Base-by-base conservation (phyloP, 1,139 yeast genomes). In the Candida sp. region DNA sequence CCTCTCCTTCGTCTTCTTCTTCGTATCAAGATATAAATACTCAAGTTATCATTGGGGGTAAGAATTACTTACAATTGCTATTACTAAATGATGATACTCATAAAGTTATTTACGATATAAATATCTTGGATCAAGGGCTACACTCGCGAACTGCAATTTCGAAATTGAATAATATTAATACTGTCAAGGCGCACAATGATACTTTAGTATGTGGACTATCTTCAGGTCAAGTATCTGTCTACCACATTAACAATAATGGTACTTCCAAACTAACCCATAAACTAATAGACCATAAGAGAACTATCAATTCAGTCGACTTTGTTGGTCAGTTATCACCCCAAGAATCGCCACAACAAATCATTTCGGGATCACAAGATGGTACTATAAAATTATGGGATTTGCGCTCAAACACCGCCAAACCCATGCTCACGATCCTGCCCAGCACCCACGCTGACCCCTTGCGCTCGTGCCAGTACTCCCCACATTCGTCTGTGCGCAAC, bases 331-430 rank as follows among this genome's bases (percentile, higher is more conserved):
- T 35, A 5, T n/a, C n/a, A n/a, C n/a, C n/a, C n/a, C n/a, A n/a
- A n/a, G 73, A 75, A 4, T 77, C 77, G 38, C 78, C 85, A 1
- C 75, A 77, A 52, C 70, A 79, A 39, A 62, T 93, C 12, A 64
- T 89, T 2, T 85, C 96, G 1, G 99, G 96, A 0, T 86, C 96
- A 0, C 96, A 89, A 57, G 99, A 93, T 64, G 97, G 98, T 2
- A 73, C 84, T 19, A 82, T 91, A 45, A 84, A 88, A 51, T 63
- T 90, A 15, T 93, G 98, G 97, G 98, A 93, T 61, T 61, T 90
- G 45, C 75, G 97, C 39, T 70, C 77, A 37, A 36, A 52, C 19
- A 56, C 62, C 27, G 56, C 64, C 4, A 71, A 70, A 46, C 82
- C 88, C 0, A 68, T 69, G 30, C 48, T 73, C 41, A 70, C 77